A percentile compares a stretch with the other conserved stretches of the same genome.
These are phyloP conservation scores for Penicillium brevicompactum DNA, from an alignment of 2,329 filamentous ascomycete genomes.

Conservation along the genomic window DNA sequence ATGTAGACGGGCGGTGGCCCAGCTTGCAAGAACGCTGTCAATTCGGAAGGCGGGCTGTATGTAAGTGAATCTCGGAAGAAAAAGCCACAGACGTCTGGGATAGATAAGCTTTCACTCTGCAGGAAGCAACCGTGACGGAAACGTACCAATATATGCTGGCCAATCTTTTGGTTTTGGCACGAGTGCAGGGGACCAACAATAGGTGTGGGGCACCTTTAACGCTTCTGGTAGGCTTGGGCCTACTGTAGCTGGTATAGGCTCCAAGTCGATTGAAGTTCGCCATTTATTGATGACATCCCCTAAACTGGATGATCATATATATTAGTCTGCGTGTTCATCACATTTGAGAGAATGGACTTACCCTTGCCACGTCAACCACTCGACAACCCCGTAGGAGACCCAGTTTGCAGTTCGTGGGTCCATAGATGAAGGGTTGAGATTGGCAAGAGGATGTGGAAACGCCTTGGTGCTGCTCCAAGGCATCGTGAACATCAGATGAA, in stretches of 20 bases:
- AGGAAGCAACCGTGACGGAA: background rate
- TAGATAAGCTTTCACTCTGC: background rate
- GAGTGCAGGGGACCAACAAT: constrained; percentile 49
- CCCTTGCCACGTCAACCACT: constrained; percentile 56
- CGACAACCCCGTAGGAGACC: constrained; percentile 51
- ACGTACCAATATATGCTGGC: constrained; percentile 39
- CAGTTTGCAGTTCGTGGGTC: constrained; percentile 37
- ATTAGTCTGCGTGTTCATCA: background rate
- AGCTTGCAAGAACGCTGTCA: constrained; percentile 47
- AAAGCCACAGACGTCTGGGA: constrained; percentile 47
- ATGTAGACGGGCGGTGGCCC: constrained; percentile 58
- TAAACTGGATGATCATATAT: constrained; percentile 28
- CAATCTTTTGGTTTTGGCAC: constrained; percentile 47
- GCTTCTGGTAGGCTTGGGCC: constrained; percentile 40
- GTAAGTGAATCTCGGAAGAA: constrained; percentile 44
- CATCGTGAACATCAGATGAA: constrained; percentile 59
- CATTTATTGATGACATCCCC: constrained; percentile 52
- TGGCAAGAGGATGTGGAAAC: constrained; percentile 55
- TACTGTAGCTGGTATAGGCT: constrained; percentile 38
- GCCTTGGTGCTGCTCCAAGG: constrained; percentile 50
- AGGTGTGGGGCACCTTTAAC: constrained; percentile 47
- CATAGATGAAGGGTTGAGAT: constrained; percentile 38
- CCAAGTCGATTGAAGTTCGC: constrained; percentile 43
- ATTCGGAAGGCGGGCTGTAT: constrained; percentile 43
- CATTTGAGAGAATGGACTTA: constrained; percentile 12